Conservation (phyloP, 345 rosid species). For the Citrus reticulata region DNA sequence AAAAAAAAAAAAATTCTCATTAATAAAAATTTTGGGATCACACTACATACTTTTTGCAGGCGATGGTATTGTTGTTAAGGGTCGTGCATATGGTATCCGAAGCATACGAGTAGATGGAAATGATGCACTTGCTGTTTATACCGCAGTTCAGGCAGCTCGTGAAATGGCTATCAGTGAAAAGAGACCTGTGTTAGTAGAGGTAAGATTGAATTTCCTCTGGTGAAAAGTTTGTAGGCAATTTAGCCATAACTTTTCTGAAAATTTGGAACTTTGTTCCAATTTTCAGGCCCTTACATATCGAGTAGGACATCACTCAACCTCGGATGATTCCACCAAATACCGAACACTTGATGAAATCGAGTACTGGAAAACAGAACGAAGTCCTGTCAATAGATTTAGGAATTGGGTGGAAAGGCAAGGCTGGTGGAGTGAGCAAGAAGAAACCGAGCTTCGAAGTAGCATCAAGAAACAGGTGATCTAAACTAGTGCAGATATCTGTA, state of each 20-base stretch:
- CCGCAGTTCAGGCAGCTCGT: conserved; percentile 55
- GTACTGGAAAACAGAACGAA: conserved; percentile 60
- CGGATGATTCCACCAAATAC: conserved; percentile 86
- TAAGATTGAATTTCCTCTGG: conserved; percentile 6
- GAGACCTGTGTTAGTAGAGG: conserved; percentile 71
- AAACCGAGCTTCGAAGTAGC: conserved; percentile 46
- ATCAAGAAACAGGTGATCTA: conserved; percentile 48
- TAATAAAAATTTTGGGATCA: not conserved
- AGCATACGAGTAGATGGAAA: conserved; percentile 89
- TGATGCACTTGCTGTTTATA: conserved; percentile 75
- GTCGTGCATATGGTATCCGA: conserved; percentile 68
- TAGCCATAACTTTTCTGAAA: not conserved
- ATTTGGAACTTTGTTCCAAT: not conserved
- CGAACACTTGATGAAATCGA: conserved; percentile 55
- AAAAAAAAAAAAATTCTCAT: not conserved
- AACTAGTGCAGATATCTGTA: not conserved
- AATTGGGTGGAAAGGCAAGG: conserved; percentile 65
- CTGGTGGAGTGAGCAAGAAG: conserved; percentile 72
- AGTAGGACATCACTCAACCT: conserved; percentile 83
- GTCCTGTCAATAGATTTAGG: conserved; percentile 63
- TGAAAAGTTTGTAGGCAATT: not conserved
- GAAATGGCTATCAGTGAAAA: conserved; percentile 58
- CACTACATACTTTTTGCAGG: conserved; percentile 28
- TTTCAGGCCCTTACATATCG: conserved; percentile 64
- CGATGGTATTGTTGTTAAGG: conserved; percentile 77